Evolutionary conservation across 768 basidiomycete species (phyloP).

Genomic region (Leucocoprinus sp.): DNA sequence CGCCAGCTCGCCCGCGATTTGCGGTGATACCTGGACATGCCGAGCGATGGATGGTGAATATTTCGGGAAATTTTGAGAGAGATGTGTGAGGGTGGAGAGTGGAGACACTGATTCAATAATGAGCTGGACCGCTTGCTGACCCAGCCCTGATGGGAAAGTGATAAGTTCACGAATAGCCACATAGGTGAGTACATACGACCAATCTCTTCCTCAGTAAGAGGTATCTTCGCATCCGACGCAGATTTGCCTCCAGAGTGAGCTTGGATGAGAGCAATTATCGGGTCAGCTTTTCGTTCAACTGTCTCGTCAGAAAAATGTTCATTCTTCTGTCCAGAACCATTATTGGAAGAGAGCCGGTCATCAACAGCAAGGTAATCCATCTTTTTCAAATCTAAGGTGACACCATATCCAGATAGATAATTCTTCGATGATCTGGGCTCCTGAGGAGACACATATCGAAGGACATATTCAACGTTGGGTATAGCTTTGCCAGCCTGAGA

Average conservation of each 20-base stretch:
- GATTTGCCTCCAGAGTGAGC: conserved; percentile 30
- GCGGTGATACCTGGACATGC: conserved; percentile 46
- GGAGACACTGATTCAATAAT: conserved; percentile 51
- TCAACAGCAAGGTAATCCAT: conserved; percentile 95
- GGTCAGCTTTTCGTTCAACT: conserved; percentile 20
- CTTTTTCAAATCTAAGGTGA: conserved; percentile 89
- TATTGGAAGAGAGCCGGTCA: conserved; percentile 48
- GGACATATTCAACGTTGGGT: conserved; percentile 60
- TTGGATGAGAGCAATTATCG: conserved; percentile 31
- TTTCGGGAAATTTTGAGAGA: conserved; percentile 86
- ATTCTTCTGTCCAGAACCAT: conserved; percentile 13
- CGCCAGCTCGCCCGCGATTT: conserved; percentile 46
- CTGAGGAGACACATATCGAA: conserved; percentile 55
- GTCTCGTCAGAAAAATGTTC: conserved; percentile 20
- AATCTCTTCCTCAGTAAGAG: conserved; percentile 47
- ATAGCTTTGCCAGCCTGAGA: conserved; percentile 34
- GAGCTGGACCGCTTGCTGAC: conserved; percentile 67
- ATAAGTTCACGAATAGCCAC: not conserved
- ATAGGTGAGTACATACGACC: conserved; percentile 28
- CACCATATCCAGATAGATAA: conserved; percentile 83
- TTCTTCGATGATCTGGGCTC: conserved; percentile 21
- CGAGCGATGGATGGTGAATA: conserved; percentile 72
- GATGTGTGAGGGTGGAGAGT: conserved; percentile 48
- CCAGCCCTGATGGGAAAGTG: conserved; percentile 39
- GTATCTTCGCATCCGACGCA: conserved; percentile 31